Evolutionary conservation across 148 eudicot genomes (phyloP), one percentile per base, ranked within the genome.

Genomic region (Silene latifolia): DNA sequence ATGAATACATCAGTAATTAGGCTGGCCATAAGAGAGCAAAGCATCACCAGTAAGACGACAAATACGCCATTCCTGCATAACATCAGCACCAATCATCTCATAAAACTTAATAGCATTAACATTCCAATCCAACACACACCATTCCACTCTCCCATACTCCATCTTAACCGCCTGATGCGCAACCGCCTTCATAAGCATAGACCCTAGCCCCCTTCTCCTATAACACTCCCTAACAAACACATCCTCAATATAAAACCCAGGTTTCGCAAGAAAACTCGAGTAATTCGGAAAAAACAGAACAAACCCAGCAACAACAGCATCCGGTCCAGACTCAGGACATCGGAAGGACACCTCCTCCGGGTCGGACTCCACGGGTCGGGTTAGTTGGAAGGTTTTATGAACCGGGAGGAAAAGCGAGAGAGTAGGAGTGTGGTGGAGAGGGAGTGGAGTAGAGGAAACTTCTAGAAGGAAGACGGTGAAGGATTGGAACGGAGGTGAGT

Each of bases 81-180:
- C 80, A 79, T 84, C 68, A 71, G 98, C 98, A 10, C 98, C 96
- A 89, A 93, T 90, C 69, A 76, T 84, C 80, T 93, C 86, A 59
- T 93, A 90, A 47, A 93, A 93, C 72, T 51, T 77, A 5, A 90
- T 89, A 1, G 98, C 98, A 80, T 90, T 90, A 44, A 85, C 86
- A 72, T 92, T 92, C 97, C 97, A 92, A 60, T 92, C 97, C 27
- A 92, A 77, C 24, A 93, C 98, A 39, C 84, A 86, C 98, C 98
- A 93, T 64, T 93, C 98, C 53, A 93, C 91, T 42, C 96, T 81
- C 17, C 91, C 93, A 59, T 83, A 93, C 44, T 89, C 96, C 82
- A 93, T 72, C 72, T 63, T 81, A 5, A 84, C 93, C 39, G 97
- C 97, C 79, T 86, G 88, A 29, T 76, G 74, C 21, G 93, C 97